phyloP scores from a whole-genome alignment of 2,329 filamentous ascomycete species.

The Juglanconis oblonga region DNA sequence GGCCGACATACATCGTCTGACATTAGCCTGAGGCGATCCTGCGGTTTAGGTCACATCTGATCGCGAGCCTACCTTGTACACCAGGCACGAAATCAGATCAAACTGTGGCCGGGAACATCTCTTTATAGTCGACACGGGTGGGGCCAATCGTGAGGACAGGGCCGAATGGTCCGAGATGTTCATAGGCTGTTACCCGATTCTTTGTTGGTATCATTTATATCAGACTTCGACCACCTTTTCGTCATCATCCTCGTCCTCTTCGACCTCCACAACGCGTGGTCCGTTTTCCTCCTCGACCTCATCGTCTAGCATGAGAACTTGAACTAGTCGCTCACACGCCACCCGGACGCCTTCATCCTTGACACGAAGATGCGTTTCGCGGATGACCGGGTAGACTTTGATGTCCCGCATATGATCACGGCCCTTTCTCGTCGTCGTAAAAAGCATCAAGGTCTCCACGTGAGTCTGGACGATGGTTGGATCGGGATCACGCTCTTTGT shows the following conservation, averaged over 20 bases:
- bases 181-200: not conserved
- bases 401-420: constrained; percentile 71
- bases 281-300: constrained; percentile 40
- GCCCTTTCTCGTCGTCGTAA: constrained; percentile 75
- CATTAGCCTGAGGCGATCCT: not conserved
- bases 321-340: constrained; percentile 83
- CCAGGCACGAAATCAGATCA: not conserved
- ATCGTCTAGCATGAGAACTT: constrained; percentile 79
- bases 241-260: constrained; percentile 54
- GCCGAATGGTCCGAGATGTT: not conserved
- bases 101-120: not conserved
- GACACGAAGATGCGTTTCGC: constrained; percentile 78
- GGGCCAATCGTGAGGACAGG: not conserved
- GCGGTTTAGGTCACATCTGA: not conserved
- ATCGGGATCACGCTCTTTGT: constrained; percentile 83
- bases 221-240: constrained; percentile 54
- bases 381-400: constrained; percentile 84
- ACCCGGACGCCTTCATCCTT: constrained; percentile 79
- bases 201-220: not conserved
- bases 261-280: constrained; percentile 43
- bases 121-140: not conserved
- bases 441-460: constrained; percentile 79
- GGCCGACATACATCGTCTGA: not conserved
- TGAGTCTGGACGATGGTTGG: constrained; percentile 77
- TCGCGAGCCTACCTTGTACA: not conserved